Percentiles rank a stretch among this genome's conserved stretches.
phyloP scores from a whole-genome alignment of 2,329 filamentous ascomycete genomes.

The Colletotrichum echinochloae region DNA sequence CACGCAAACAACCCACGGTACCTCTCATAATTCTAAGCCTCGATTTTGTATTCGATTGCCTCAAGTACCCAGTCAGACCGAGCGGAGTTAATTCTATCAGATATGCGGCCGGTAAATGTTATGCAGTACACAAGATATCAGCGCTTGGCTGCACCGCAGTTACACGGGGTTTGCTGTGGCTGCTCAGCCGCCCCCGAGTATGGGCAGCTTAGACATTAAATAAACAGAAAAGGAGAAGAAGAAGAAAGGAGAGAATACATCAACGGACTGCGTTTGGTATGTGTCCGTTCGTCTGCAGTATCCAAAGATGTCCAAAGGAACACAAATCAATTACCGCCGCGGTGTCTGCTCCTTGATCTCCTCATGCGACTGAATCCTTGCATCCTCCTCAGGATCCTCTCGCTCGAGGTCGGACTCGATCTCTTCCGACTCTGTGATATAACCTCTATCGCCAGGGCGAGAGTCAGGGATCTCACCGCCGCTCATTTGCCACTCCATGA shows the following conservation, averaged over 20 bases:
- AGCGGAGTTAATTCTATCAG: conserved; percentile 31
- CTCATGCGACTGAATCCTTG: conserved; percentile 30
- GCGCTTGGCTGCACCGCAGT: background rate
- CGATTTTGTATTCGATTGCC: conserved; percentile 7
- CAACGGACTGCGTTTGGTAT: background rate
- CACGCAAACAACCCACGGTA: background rate
- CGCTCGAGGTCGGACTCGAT: conserved; percentile 63
- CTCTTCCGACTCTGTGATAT: conserved; percentile 65
- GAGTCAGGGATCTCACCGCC: conserved; percentile 74
- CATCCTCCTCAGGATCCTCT: conserved; percentile 44
- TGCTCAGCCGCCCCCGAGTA: background rate
- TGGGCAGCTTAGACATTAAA: conserved; percentile 17
- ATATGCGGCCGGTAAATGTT: conserved; percentile 10
- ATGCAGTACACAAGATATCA: conserved; percentile 19
- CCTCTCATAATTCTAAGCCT: background rate
- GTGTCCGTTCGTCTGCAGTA: background rate
- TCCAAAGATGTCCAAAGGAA: background rate
- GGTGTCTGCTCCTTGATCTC: conserved; percentile 35
- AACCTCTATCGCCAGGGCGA: conserved; percentile 48
- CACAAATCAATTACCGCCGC: conserved; percentile 1
- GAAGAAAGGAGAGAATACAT: background rate
- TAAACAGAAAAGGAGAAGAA: conserved; percentile 9
- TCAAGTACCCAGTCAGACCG: conserved; percentile 20
- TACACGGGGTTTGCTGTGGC: conserved; percentile 10
- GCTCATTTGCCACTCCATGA: conserved; percentile 99